Evolutionary conservation across 2,329 filamentous ascomycete species (phyloP), one percentile per base, ranked within the genome.

Genomic region (Clarireedia sp.): DNA sequence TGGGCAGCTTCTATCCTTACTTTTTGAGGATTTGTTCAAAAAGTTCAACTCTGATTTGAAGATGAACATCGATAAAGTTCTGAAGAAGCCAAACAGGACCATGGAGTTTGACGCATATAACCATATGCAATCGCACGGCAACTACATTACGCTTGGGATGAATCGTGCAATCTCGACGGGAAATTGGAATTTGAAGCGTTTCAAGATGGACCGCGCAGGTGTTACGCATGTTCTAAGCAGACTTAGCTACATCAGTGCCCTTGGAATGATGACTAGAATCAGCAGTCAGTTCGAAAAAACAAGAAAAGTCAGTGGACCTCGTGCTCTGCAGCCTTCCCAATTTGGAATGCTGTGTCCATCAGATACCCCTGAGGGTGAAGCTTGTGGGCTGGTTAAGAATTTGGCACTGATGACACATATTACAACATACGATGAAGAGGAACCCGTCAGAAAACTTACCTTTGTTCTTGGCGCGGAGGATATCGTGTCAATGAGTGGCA

Each of bases 201-300:
- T 99, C 76, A 90, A 92, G 71, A 99, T 99, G 94, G 95, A 97
- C 68, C 81, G 92, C 69, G 92, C 94, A 21, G 94, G 94, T 68
- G 90, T 99, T 21, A 97, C 95, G 0, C 94, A 99, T 71, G 90
- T 99, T 41, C 78, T 99, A 48, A 97, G 92, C 72, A 84, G 94
- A 60, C 77, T 99, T 54, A 97, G 92, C 71, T 99, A 97, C 68
- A 96, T 99, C 70, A 89, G 87, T 60, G 94, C 94, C 26, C 81
- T 99, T 26, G 95, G 95, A 60, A 99, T 99, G 95, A 99, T 99
- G 94, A 99, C 94, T 14, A 82, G 94, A 71, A 97, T 99, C 67
- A 94, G 87, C 70, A 95, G 89, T 79, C 94, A 99, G 74, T 99
- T 99, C 67, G 94, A 99, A 70, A 99, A 99, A 78, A 97, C 94